phyloP scores from a whole-genome alignment of 441 rosid genomes.

The Bocquillonia castaneifolia region DNA sequence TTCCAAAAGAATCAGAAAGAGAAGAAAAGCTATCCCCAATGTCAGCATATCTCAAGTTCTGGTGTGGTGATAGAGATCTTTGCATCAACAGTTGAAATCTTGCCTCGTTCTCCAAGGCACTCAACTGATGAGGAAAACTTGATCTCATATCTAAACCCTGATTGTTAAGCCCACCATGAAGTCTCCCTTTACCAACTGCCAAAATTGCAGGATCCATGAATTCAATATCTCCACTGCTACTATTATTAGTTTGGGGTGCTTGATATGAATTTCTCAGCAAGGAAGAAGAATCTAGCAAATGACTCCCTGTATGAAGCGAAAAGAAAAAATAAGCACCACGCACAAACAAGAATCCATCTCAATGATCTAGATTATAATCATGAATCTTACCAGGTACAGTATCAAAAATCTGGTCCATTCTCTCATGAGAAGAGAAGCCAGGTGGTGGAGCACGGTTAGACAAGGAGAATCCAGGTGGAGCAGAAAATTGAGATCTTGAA shows the following conservation, averaged over 20 bases:
- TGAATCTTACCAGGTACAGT: slow-evolving; percentile 40
- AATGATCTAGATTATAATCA: neutral
- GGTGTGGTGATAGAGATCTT: slow-evolving; percentile 52
- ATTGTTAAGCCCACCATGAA: slow-evolving; percentile 49
- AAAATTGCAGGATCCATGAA: slow-evolving; percentile 92
- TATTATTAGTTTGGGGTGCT: slow-evolving; percentile 31
- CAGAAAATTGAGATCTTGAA: slow-evolving; percentile 73
- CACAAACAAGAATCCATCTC: neutral
- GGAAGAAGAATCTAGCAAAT: slow-evolving; percentile 42
- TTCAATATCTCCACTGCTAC: slow-evolving; percentile 55
- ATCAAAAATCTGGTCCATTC: slow-evolving; percentile 56
- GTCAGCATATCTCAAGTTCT: slow-evolving; percentile 53
- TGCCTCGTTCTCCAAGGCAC: slow-evolving; percentile 60
- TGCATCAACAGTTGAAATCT: slow-evolving; percentile 67
- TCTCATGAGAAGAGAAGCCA: slow-evolving; percentile 75
- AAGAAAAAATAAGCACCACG: neutral
- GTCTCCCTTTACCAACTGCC: slow-evolving; percentile 89
- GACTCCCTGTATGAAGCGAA: slow-evolving; percentile 37
- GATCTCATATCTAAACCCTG: slow-evolving; percentile 57
- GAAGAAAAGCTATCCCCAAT: slow-evolving; percentile 46
- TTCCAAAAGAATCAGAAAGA: slow-evolving; percentile 54
- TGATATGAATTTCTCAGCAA: slow-evolving; percentile 54
- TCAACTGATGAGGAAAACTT: slow-evolving; percentile 42
- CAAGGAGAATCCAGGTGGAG: slow-evolving; percentile 87
- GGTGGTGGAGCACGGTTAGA: slow-evolving; percentile 93